Base-by-base conservation (phyloP, 768 basidiomycete species). In the Pleurotus eryngii region DNA sequence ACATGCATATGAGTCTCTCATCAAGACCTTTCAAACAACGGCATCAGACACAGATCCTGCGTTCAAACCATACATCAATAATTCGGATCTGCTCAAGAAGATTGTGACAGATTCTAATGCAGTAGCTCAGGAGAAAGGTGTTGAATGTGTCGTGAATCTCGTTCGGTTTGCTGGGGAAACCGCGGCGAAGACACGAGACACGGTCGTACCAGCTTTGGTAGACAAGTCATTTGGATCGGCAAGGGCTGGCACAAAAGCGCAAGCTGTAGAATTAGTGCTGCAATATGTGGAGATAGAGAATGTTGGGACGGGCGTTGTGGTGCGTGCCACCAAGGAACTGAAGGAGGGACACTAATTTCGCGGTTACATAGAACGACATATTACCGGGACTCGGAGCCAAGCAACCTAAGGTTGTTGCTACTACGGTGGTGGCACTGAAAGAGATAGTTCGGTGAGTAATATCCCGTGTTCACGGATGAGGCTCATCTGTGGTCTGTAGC, bases 211-310 rank as follows among this genome's bases (percentile, higher is more conserved):
- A n/a, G 88, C 89, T 3, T 73, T 99, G 58, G 95, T 98, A 38
- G 97, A 99, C 66, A 99, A 99, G 72, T 94, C 92, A 66, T 82
- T 97, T 56, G 95, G 96, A 22, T 94, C 95, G 17, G 76, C 94
- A 39, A 82, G 95, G 67, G 88, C 89, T 8, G 94, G 92, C 18
- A 98, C 96, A 15, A 97, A 87, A 76, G 83, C 79, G 60, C 90
- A 95, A 59, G 90, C 92, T 11, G 72, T 91, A 40, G 97, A 98
- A 64, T 80, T 97, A 12, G 81, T 84, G 53, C 72, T 95, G 63
- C 90, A 95, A 68, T 98, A 94, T 68, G 87, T 93, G 37, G 97
- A 98, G 69, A 89, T 94, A 27, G 95, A 95, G 72, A 98, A 97
- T 70, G 78, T 82, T 46, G 95, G 85, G 22, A 81, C 89, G 58